Conservation (phyloP, 1,284 basidiomycete species). For the Cryptococcus sp. region DNA sequence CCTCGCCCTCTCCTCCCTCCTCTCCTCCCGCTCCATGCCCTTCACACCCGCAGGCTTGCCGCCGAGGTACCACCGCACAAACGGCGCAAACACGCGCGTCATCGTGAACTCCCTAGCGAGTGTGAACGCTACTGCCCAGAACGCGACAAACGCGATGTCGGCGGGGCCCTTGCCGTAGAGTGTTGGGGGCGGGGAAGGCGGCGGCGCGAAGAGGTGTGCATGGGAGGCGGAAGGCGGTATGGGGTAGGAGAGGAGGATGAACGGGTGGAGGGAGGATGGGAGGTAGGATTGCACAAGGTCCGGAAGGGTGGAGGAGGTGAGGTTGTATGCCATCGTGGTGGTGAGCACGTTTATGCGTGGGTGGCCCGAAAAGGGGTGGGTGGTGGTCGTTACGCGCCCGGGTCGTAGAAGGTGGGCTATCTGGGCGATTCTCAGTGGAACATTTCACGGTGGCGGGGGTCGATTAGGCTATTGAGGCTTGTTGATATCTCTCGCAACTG, state of each 20-base stretch:
- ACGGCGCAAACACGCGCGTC: conserved; percentile 68
- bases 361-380: too few species aligned
- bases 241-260: conserved; percentile 72
- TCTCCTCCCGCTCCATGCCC: conserved; percentile 12
- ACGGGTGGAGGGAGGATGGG: conserved; percentile 53
- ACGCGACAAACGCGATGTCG: conserved; percentile 68
- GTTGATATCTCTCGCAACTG: too few species aligned
- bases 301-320: conserved; percentile 14
- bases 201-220: too few species aligned
- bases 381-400: too few species aligned
- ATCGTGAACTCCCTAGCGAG: conserved; percentile 70
- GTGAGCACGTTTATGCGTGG: too few species aligned
- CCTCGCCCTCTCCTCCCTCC: conserved; percentile 39
- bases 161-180: conserved; percentile 63
- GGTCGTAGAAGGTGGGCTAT: too few species aligned
- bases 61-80: conserved; percentile 66
- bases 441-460: too few species aligned
- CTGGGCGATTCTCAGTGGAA: too few species aligned
- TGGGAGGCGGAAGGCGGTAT: conserved; percentile 41
- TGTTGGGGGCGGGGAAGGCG: neutral
- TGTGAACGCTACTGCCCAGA: conserved; percentile 73
- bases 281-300: conserved; percentile 19
- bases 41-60: neutral
- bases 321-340: conserved; percentile 21
- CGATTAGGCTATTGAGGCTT: too few species aligned